Base-by-base conservation (phyloP, 352 stramenopile species). In the Blastocystis sp. region DNA sequence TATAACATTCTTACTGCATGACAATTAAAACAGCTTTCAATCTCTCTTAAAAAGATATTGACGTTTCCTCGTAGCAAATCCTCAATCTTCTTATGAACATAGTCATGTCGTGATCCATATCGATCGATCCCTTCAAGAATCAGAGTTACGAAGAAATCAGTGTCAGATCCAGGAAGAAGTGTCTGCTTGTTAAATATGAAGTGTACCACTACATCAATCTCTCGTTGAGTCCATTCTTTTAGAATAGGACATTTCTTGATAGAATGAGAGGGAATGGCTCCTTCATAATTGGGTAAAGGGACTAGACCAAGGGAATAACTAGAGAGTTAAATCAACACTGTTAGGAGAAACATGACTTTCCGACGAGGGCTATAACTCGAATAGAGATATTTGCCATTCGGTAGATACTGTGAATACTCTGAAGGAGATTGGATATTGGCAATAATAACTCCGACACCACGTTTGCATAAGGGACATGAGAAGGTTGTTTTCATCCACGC, bases 381-480 rank as follows among this genome's bases (percentile, higher is more conserved):
- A 42, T 83, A 83, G 2, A 83, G 21, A 43, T 49, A 63, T 3
- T 61, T 42, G 16, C 71, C 71, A 67, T 83, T 66, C 0, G 71
- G 71, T 27, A 63, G 39, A n/a, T 39, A 83, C 51, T 83, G 71
- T 2, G 71, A 65, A 63, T 83, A 83, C 51, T 83, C 43, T 14
- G 71, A 83, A 16, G 71, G 51, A 46, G 29, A 65, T 9, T 65
- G n/a, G 32, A 83, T 83, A 54, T 83, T 49, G 19, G 71, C 49
- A 52, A 66, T 83, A 37, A 83, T 37, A 6, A 65, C 49, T 29
- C 29, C 51, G 12, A 83, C 32, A 6, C 21, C 66, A 49, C 71
- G 49, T 43, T 83, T 83, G 51, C 71, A 83, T 19, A 83, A 27
- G 19, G 71, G 71, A 66, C 71, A 83, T 49, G 51, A 51, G 11